Percentiles rank a stretch among this genome's conserved stretches.
phyloP scores from a whole-genome alignment of 306 rosid species.

The Pterocarpus santalinus region DNA sequence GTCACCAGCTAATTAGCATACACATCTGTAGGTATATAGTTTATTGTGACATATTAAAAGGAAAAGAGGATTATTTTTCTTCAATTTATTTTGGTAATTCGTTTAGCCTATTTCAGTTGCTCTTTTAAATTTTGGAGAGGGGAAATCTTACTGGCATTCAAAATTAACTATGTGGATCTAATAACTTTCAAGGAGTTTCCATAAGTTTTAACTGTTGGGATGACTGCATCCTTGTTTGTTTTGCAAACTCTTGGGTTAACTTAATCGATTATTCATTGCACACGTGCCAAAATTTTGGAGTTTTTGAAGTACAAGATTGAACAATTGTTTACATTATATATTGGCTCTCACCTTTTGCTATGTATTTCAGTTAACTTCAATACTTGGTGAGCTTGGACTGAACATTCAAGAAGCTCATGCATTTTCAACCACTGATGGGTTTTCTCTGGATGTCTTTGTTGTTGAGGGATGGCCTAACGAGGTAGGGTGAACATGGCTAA shows the following conservation, averaged over 20 bases:
- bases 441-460: conserved; percentile 96
- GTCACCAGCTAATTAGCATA: conserved; percentile 22
- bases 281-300: conserved; percentile 36
- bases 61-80: neutral
- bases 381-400: conserved; percentile 91
- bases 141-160: conserved; percentile 1
- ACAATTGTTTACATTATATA: conserved; percentile 25
- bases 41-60: conserved; percentile 37
- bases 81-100: neutral
- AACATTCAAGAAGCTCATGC: conserved; percentile 99
- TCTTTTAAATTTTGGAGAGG: conserved; percentile 30
- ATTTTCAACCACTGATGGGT: conserved; percentile 95
- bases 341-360: conserved; percentile 45
- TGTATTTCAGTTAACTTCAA: conserved; percentile 79
- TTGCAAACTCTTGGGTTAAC: conserved; percentile 22
- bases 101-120: conserved; percentile 10
- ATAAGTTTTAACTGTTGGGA: conserved; percentile 14
- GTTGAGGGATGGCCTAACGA: conserved; percentile 93
- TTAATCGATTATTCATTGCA: conserved; percentile 18
- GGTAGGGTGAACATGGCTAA: conserved; percentile 62
- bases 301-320: conserved; percentile 22
- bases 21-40: conserved; percentile 15
- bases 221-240: conserved; percentile 24
- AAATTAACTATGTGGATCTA: conserved; percentile 3
- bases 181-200: conserved; percentile 32